A percentile compares a stretch with the other conserved stretches of the same genome.
phyloP scores from a whole-genome alignment of 352 stramenopile species.

The Pelagophyceae sp. region DNA sequence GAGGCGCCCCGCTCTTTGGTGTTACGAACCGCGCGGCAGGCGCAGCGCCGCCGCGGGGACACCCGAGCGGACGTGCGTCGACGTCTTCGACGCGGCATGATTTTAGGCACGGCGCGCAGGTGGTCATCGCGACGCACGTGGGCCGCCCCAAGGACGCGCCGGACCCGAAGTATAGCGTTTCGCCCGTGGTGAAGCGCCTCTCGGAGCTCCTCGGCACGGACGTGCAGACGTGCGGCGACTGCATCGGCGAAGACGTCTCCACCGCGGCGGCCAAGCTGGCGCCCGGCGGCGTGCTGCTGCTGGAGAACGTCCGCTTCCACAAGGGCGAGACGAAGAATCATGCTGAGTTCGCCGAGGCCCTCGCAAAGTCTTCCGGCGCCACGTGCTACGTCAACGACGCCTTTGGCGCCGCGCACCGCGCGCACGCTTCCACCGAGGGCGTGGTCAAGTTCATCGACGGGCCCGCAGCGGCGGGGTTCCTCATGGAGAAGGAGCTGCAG shows the following conservation, averaged over 20 bases:
- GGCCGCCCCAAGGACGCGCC: slow-evolving; percentile 85
- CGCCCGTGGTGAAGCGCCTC: slow-evolving; percentile 52
- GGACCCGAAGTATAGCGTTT: slow-evolving; percentile 69
- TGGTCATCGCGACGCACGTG: slow-evolving; percentile 95
- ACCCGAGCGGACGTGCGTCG: too few relatives aligned
- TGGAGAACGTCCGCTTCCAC: slow-evolving; percentile 99
- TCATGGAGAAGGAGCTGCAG: slow-evolving; percentile 98
- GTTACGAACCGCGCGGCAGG: too few relatives aligned
- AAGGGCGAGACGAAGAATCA: slow-evolving; percentile 92
- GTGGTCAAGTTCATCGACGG: slow-evolving; percentile 60
- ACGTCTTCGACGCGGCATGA: slow-evolving; percentile 53
- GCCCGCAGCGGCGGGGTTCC: slow-evolving; percentile 77
- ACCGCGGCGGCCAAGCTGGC: slow-evolving; percentile 36
- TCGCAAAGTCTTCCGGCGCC: slow-evolving; percentile 65
- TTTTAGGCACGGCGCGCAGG: slow-evolving; percentile 72
- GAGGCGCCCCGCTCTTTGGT: too few relatives aligned
- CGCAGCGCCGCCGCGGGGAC: too few relatives aligned
- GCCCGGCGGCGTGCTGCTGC: slow-evolving; percentile 75
- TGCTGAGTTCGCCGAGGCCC: slow-evolving; percentile 73
- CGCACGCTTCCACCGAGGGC: slow-evolving; percentile 95
- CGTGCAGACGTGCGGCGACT: slow-evolving; percentile 88
- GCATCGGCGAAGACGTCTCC: slow-evolving; percentile 80
- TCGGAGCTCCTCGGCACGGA: slow-evolving; percentile 72
- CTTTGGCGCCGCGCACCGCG: slow-evolving; percentile 97
- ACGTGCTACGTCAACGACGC: slow-evolving; percentile 98